Percentiles rank a stretch among this genome's conserved stretches.
Evolutionary conservation across 345 rosid genomes (phyloP).

Genomic region (Brassica cretica): DNA sequence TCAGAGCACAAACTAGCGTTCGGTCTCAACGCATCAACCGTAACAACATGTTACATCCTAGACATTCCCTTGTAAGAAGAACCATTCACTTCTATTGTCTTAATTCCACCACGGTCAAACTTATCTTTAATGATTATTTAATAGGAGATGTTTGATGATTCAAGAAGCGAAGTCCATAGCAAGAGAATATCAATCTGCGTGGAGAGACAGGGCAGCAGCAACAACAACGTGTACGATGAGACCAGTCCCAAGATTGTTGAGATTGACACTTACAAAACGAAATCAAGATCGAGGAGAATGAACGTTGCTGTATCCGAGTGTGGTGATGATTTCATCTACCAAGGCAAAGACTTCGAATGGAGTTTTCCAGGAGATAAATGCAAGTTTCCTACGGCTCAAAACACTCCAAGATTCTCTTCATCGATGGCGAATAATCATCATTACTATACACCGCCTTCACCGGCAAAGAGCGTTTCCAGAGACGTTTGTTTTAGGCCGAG

Average conservation of each 20-base stretch:
- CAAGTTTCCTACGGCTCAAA: constrained; percentile 71
- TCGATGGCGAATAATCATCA: constrained; percentile 23
- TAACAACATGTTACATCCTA: constrained; percentile 42
- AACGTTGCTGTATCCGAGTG: constrained; percentile 50
- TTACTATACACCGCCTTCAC: constrained; percentile 50
- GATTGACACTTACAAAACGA: constrained; percentile 63
- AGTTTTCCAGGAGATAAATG: constrained; percentile 58
- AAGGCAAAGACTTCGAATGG: constrained; percentile 53
- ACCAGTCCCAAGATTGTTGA: constrained; percentile 81
- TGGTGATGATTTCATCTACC: constrained; percentile 47
- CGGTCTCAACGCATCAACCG: constrained; percentile 54
- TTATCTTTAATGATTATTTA: not conserved
- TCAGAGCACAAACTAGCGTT: constrained; percentile 71
- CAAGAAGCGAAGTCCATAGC: constrained; percentile 74
- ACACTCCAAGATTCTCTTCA: constrained; percentile 61
- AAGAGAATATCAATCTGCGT: constrained; percentile 65
- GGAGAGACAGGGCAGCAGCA: constrained; percentile 41
- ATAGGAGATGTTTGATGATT: constrained; percentile 70
- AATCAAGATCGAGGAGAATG: constrained; percentile 60
- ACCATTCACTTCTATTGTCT: not conserved
- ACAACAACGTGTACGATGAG: constrained; percentile 45
- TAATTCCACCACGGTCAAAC: not conserved
- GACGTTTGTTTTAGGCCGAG: constrained; percentile 54
- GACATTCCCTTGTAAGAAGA: constrained; percentile 55
- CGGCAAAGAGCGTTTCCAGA: constrained; percentile 65